Percentiles rank a stretch among this genome's conserved stretches.
Conservation (phyloP, 345 rosid species). For the Eucalyptus tenuipes region DNA sequence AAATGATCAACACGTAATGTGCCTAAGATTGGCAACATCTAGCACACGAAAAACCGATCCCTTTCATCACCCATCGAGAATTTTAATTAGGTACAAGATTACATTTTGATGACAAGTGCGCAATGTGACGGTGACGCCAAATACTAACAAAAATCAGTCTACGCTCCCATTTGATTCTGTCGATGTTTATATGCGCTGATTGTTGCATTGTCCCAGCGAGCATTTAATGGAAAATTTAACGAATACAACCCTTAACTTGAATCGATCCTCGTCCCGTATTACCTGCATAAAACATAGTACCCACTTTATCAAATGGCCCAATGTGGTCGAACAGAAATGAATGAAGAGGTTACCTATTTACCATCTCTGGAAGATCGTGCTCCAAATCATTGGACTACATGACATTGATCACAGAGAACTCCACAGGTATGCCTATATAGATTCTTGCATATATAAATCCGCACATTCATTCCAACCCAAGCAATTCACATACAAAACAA, state of each 20-base stretch:
- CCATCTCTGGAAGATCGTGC: background rate
- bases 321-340: background rate
- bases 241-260: background rate
- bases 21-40: no score
- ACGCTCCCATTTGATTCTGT: background rate
- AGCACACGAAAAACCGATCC: background rate
- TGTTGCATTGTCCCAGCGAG: background rate
- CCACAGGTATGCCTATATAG: background rate
- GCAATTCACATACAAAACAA: background rate
- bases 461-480: background rate
- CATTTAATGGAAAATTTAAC: background rate
- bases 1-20: no score
- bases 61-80: background rate
- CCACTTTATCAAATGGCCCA: rapidly evolving
- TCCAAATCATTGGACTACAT: background rate
- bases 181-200: background rate
- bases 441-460: background rate
- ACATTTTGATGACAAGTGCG: background rate
- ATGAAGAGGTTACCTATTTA: background rate
- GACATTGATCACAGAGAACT: background rate
- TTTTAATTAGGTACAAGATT: background rate
- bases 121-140: background rate
- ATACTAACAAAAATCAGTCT: no score
- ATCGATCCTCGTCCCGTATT: background rate
- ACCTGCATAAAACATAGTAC: background rate